Conservation (phyloP, 495 filamentous ascomycete species). For the Tuber melanosporum region DNA sequence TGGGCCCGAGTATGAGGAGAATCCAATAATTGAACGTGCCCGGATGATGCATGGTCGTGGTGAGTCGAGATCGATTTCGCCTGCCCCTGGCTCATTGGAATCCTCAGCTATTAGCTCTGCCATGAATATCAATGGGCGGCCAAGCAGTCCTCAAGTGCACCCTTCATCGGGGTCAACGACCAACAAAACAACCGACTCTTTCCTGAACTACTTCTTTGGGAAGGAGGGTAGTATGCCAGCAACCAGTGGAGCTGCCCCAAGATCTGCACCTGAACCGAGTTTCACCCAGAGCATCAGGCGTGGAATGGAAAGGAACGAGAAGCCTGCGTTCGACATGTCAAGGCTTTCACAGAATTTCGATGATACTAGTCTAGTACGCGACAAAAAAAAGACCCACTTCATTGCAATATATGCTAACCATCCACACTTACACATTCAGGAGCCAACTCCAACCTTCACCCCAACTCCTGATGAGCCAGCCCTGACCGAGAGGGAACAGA, state of each 20-base stretch:
- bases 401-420: conserved; percentile 14
- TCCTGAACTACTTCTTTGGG: conserved; percentile 97
- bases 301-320: conserved; percentile 53
- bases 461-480: conserved; percentile 61
- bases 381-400: background rate
- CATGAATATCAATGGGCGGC: conserved; percentile 44
- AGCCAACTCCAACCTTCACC: conserved; percentile 41
- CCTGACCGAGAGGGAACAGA: conserved; percentile 86
- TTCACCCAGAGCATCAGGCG: conserved; percentile 78
- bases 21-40: conserved; percentile 45
- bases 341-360: conserved; percentile 40
- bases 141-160: conserved; percentile 39
- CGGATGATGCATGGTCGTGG: conserved; percentile 31
- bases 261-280: conserved; percentile 57
- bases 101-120: conserved; percentile 36
- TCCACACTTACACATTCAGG: conserved; percentile 24
- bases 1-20: conserved; percentile 65
- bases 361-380: conserved; percentile 39
- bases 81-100: conserved; percentile 36
- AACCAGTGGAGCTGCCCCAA: conserved; percentile 31
- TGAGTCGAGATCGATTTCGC: conserved; percentile 40
- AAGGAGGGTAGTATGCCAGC: conserved; percentile 60
- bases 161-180: conserved; percentile 41
- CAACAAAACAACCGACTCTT: conserved; percentile 66
- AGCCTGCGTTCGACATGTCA: conserved; percentile 26